These are phyloP conservation scores for Solanum bukasovii DNA, from an alignment of 257 asterid genomes.

Conservation along the genomic window DNA sequence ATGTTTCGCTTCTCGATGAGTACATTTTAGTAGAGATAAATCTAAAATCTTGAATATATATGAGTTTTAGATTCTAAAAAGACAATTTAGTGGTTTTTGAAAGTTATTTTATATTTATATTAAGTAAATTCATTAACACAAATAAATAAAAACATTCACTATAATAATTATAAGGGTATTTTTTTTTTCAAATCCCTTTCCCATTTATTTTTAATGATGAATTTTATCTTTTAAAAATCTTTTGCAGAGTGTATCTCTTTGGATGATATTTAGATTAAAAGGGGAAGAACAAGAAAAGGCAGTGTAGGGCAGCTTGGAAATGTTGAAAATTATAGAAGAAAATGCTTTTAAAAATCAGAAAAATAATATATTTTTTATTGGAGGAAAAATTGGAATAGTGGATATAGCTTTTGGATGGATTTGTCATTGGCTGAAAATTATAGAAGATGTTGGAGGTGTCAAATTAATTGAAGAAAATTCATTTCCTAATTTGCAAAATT, in stretches of 20 bases:
- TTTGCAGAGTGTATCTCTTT: not conserved
- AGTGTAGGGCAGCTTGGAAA: not conserved
- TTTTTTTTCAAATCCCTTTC: not conserved
- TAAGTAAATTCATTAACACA: not conserved
- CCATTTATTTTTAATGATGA: not conserved
- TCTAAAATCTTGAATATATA: not conserved
- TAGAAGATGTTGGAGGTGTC: conserved; percentile 1
- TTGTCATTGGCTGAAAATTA: not conserved
- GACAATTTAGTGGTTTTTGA: not conserved
- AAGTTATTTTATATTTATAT: too few relatives aligned
- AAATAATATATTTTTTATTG: not conserved
- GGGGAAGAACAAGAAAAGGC: conserved; percentile 7
- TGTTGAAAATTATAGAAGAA: conserved; percentile 4
- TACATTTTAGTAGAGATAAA: not conserved
- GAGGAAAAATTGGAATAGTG: not conserved
- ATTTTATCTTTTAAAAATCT: not conserved
- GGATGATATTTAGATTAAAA: not conserved
- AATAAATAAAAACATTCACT: not conserved
- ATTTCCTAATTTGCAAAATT: not conserved
- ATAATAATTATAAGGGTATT: not conserved
- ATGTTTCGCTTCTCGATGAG: not conserved
- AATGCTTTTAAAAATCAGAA: not conserved
- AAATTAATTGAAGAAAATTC: not conserved
- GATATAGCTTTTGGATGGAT: conserved; percentile 8
- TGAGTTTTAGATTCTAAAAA: not conserved